These are phyloP conservation scores for Tylopilus sp. DNA, from an alignment of 1,284 basidiomycete genomes.

Conservation along the genomic window DNA sequence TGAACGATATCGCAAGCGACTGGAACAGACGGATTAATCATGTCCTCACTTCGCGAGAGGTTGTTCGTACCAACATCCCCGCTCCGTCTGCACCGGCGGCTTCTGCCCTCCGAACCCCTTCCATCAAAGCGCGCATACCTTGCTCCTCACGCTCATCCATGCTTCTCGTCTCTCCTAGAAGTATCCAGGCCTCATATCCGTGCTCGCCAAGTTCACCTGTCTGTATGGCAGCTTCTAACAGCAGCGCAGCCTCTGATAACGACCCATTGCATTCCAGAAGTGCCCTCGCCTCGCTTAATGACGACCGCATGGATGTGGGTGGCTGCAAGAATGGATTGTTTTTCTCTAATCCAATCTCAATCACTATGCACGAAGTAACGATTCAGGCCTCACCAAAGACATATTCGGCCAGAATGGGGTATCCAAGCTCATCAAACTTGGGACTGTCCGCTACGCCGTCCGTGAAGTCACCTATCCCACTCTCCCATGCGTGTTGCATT, in stretches of 20 bases:
- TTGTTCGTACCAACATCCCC: slow-evolving; percentile 72
- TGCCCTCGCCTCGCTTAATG: slow-evolving; percentile 67
- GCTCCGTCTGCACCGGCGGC: slow-evolving; percentile 61
- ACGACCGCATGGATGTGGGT: slow-evolving; percentile 48
- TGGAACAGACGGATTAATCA: slow-evolving; percentile 32
- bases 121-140: slow-evolving; percentile 69
- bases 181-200: slow-evolving; percentile 89
- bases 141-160: slow-evolving; percentile 93
- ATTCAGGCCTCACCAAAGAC: slow-evolving; percentile 59
- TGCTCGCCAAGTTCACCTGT: slow-evolving; percentile 72
- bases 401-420: slow-evolving; percentile 69
- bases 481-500: slow-evolving; percentile 64
- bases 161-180: slow-evolving; percentile 89
- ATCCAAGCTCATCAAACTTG: slow-evolving; percentile 67
- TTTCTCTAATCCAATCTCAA: slow-evolving; percentile 39
- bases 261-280: slow-evolving; percentile 78
- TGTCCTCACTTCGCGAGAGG: neutral
- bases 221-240: slow-evolving; percentile 87
- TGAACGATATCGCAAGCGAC: slow-evolving; percentile 96
- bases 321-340: slow-evolving; percentile 70
- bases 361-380: slow-evolving; percentile 1
- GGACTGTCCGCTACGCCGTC: slow-evolving; percentile 37
- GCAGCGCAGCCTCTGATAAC: slow-evolving; percentile 77
- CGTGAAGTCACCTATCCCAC: slow-evolving; percentile 43
- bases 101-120: slow-evolving; percentile 65